These are phyloP conservation scores for Orychophragmus violaceus DNA, from an alignment of 345 rosid species.

Conservation along the genomic window DNA sequence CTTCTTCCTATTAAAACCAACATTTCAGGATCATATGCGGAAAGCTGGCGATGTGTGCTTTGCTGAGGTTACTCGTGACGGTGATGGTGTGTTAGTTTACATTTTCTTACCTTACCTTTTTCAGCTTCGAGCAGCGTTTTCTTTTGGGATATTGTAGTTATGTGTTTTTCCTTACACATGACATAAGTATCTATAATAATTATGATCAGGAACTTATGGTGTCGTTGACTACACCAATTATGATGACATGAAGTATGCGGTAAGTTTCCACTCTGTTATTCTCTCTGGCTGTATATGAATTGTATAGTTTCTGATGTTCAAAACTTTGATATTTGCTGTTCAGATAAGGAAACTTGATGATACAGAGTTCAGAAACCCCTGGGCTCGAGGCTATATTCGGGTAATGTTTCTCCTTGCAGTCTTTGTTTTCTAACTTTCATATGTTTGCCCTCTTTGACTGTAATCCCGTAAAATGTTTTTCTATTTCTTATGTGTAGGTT, in stretches of 20 bases:
- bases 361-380: constrained; percentile 79
- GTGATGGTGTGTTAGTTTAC: constrained; percentile 51
- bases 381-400: constrained; percentile 78
- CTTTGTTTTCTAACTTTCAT: background rate
- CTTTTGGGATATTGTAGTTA: background rate
- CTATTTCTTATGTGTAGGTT: constrained; percentile 40
- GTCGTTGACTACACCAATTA: constrained; percentile 85
- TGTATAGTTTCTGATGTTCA: background rate
- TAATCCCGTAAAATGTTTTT: background rate
- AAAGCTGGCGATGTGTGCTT: constrained; percentile 97
- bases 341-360: constrained; percentile 77
- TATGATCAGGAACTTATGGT: constrained; percentile 72
- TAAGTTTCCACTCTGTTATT: constrained; percentile 35
- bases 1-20: constrained; percentile 6
- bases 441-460: background rate
- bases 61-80: constrained; percentile 86
- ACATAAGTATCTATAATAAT: background rate
- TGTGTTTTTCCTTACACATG: background rate
- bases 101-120: background rate
- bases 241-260: constrained; percentile 97
- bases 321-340: background rate
- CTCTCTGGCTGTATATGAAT: background rate
- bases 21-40: constrained; percentile 85
- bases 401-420: constrained; percentile 22
- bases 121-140: background rate